Conservation (phyloP, 495 filamentous ascomycete species). For the Daldinia grandis region DNA sequence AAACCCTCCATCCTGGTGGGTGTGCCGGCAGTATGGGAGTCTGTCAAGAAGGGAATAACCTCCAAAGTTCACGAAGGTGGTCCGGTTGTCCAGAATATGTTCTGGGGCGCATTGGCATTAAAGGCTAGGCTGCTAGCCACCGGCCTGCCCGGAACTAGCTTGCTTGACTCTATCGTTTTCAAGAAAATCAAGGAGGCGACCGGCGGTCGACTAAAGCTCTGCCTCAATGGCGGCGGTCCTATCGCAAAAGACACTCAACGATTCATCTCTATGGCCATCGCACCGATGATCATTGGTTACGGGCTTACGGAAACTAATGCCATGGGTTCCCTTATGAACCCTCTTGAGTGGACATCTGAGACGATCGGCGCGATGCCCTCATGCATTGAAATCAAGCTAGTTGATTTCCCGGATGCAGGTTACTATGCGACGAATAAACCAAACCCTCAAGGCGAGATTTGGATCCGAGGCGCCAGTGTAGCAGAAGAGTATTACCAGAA, state of each 20-base stretch:
- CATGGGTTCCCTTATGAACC: conserved; percentile 93
- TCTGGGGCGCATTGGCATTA: conserved; percentile 88
- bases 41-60: conserved; percentile 96
- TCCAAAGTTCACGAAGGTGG: conserved; percentile 81
- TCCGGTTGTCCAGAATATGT: conserved; percentile 78
- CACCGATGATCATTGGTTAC: conserved; percentile 92
- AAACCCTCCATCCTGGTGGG: conserved; percentile 91
- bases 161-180: conserved; percentile 83
- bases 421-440: conserved; percentile 88
- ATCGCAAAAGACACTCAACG: conserved; percentile 85
- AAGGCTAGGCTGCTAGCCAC: conserved; percentile 81
- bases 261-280: conserved; percentile 88
- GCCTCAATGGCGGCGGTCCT: conserved; percentile 88
- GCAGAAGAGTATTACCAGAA: conserved; percentile 80
- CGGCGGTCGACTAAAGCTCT: conserved; percentile 79
- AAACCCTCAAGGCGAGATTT: conserved; percentile 91
- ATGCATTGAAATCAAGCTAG: conserved; percentile 88
- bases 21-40: conserved; percentile 97
- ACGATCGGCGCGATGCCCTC: conserved; percentile 84
- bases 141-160: conserved; percentile 75
- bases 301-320: conserved; percentile 94
- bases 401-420: conserved; percentile 93
- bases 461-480: conserved; percentile 84
- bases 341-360: conserved; percentile 84
- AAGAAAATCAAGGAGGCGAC: conserved; percentile 93